Base-by-base conservation (phyloP, 2,329 filamentous ascomycete species). In the Penicillium sp. region DNA sequence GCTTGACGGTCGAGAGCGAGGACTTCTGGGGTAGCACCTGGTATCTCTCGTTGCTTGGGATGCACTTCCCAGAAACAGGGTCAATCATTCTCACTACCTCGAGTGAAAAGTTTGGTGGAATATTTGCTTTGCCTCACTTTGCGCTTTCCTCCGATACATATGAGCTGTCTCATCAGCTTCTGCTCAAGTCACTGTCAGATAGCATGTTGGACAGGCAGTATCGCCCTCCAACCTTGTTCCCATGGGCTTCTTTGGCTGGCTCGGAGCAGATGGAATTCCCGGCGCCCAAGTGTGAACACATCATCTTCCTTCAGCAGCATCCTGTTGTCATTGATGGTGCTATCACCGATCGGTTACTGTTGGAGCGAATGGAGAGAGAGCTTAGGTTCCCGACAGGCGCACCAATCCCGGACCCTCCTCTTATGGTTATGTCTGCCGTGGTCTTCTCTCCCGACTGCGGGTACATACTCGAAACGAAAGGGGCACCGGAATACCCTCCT, bases 81-180 rank as follows among this genome's bases (percentile, higher is more conserved):
- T 83, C 85, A 13, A 83, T 94, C 45, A 76, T 97, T 33, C 76
- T 97, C 67, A 89, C 88, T 1, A 96, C 93, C 0, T 93, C 91
- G 44, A 96, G 91, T 70, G 89, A 96, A 67, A 96, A 95, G 76
- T 94, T 94, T 65, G 85, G 87, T n/a, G 92, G 94, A 41, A 86
- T 97, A 51, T 95, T 95, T 69, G 88, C 86, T 2, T 76, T 97
- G 43, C 92, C 94, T 24, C 91, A 97, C 70, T 81, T 99, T 47
- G 79, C 88, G 0, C 81, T 89, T 15, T 82, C 80, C 6, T 66
- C 75, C 21, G 73, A 77, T 51, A 74, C 77, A 2, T 86, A 83
- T 61, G 70, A 65, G 79, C 81, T 55, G 79, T 84, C 74, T 70
- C 86, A 75, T 65, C 76, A 76, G 46, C 75, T 95, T 15, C 77